Conservation (phyloP, 1,284 basidiomycete genomes). For the Cutaneotrichosporon arboriforme region DNA sequence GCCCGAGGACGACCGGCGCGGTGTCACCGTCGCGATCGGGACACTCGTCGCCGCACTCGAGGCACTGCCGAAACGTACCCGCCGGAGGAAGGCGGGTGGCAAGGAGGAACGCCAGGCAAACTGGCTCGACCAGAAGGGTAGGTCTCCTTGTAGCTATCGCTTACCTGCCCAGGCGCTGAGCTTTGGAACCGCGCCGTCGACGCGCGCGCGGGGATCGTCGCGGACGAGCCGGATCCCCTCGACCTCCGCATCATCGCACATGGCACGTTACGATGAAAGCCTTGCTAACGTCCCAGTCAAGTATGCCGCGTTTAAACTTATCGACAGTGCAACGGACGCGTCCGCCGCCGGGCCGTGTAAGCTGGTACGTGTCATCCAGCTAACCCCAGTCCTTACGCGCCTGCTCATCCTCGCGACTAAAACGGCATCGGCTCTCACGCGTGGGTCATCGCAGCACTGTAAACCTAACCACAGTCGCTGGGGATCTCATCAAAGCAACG, state of each 20-base stretch:
- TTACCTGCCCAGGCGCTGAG: conserved; percentile 4
- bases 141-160: neutral
- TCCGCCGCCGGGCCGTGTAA: conserved; percentile 5
- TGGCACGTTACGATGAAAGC: neutral
- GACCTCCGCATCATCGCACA: conserved; percentile 4
- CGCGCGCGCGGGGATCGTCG: neutral
- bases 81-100: neutral
- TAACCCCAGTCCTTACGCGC: conserved; percentile 5
- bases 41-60: neutral
- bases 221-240: neutral
- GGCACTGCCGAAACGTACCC: neutral
- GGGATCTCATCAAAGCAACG: neutral
- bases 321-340: conserved; percentile 2
- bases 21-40: neutral
- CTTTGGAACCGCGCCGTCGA: conserved; percentile 9
- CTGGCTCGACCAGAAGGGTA: conserved; percentile 12
- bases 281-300: conserved; percentile 2
- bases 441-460: neutral
- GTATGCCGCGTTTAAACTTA: conserved; percentile 6
- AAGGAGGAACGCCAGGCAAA: conserved; percentile 5
- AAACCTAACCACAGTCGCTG: neutral
- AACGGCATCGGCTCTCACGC: neutral
- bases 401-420: conserved; percentile 7
- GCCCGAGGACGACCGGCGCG: neutral
- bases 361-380: neutral